Percentiles rank a stretch among this genome's conserved stretches.
These are phyloP conservation scores for Coleophoma cylindrospora DNA, from an alignment of 2,329 filamentous ascomycete genomes.

Conservation along the genomic window DNA sequence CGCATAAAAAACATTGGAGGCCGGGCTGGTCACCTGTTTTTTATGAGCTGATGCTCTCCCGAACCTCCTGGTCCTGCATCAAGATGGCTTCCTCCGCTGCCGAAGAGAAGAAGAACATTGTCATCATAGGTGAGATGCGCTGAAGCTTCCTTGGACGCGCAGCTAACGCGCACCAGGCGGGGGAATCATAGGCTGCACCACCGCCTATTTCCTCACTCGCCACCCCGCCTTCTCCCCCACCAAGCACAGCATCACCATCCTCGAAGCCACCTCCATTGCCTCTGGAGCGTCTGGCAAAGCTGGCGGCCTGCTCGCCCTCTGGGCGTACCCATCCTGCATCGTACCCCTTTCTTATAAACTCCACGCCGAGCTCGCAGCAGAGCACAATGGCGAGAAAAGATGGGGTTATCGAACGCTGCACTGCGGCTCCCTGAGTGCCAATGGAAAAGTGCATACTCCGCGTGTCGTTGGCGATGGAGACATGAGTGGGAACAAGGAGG, in stretches of 20 bases:
- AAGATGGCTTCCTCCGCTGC: neutral
- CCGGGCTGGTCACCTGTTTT: neutral
- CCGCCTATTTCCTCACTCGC: constrained; percentile 85
- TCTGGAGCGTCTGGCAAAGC: constrained; percentile 94
- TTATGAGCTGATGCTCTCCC: constrained; percentile 1
- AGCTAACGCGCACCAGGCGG: constrained; percentile 43
- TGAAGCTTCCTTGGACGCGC: constrained; percentile 30
- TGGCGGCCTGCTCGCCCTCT: constrained; percentile 81
- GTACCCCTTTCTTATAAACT: constrained; percentile 82
- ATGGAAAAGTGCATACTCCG: constrained; percentile 12
- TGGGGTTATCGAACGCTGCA: constrained; percentile 85
- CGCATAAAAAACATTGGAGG: neutral
- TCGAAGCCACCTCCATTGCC: constrained; percentile 82
- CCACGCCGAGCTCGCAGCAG: constrained; percentile 77
- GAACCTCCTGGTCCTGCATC: neutral
- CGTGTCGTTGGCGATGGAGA: constrained; percentile 2
- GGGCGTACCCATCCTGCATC: constrained; percentile 83
- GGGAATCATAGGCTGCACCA: constrained; percentile 88
- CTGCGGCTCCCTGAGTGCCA: constrained; percentile 49
- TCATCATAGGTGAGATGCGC: constrained; percentile 45
- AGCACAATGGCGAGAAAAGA: constrained; percentile 69
- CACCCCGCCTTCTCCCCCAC: constrained; percentile 75
- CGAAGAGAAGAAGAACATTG: constrained; percentile 16
- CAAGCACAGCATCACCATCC: constrained; percentile 73
- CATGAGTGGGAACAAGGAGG: constrained; percentile 25